phyloP scores from a whole-genome alignment of 192 early-diverging fungal species.

The Linderina pennispora region DNA sequence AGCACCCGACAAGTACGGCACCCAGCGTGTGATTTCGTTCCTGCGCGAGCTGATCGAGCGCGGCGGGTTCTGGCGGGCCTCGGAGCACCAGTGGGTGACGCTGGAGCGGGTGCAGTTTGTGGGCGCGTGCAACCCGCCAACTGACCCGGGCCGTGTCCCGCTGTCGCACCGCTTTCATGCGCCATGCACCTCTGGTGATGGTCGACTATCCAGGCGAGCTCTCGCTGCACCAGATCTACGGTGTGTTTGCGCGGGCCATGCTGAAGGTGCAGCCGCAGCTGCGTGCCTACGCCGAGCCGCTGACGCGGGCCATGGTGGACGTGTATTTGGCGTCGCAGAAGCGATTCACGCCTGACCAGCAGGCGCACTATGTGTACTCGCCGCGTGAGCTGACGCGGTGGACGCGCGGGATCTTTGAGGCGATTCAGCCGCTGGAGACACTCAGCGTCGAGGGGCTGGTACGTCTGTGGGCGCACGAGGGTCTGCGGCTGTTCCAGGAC shows the following conservation, averaged over 20 bases:
- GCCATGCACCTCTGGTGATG: slow-evolving; percentile 94
- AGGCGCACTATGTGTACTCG: slow-evolving; percentile 99
- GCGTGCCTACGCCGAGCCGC: slow-evolving; percentile 81
- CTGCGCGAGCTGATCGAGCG: slow-evolving; percentile 91
- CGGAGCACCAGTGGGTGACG: slow-evolving; percentile 89
- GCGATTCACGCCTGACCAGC: slow-evolving; percentile 93
- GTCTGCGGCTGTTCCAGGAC: slow-evolving; percentile 96
- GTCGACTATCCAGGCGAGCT: slow-evolving; percentile 96
- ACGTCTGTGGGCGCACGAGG: slow-evolving; percentile 98
- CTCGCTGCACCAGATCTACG: slow-evolving; percentile 93
- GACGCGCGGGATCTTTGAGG: slow-evolving; percentile 96
- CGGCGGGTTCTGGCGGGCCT: slow-evolving; percentile 92
- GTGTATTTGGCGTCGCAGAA: slow-evolving; percentile 87
- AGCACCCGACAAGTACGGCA: slow-evolving; percentile 92
- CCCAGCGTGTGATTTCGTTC: slow-evolving; percentile 97
- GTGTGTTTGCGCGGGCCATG: slow-evolving; percentile 86
- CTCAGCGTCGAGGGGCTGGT: slow-evolving; percentile 80
- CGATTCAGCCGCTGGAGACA: slow-evolving; percentile 77
- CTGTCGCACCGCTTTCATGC: slow-evolving; percentile 93
- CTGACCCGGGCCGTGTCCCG: slow-evolving; percentile 96
- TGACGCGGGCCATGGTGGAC: slow-evolving; percentile 96
- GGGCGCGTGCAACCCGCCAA: slow-evolving; percentile 99
- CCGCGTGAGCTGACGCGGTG: slow-evolving; percentile 99
- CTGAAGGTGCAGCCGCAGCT: slow-evolving; percentile 89
- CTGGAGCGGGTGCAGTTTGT: slow-evolving; percentile 99